phyloP scores from a whole-genome alignment of 1,139 yeast species.

The Blastobotrys indianensis region DNA sequence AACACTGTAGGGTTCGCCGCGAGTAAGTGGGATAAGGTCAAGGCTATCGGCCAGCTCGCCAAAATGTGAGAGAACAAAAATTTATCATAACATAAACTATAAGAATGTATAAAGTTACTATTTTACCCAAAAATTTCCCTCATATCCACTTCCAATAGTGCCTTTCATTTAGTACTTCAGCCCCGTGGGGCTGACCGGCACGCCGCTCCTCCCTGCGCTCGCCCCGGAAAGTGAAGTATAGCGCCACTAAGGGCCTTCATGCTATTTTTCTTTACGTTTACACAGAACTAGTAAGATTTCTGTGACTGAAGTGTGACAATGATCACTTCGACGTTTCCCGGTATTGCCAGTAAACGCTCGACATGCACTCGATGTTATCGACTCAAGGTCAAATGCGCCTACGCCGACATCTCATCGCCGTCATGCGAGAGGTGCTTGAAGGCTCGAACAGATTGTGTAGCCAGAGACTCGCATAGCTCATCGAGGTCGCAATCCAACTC shows the following conservation, averaged over 20 bases:
- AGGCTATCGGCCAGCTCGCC: slow-evolving; percentile 40
- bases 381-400: slow-evolving; percentile 50
- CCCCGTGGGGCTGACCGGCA: too few relatives aligned
- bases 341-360: slow-evolving; percentile 34
- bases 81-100: slow-evolving; percentile 22
- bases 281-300: too few relatives aligned
- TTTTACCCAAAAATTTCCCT: neutral
- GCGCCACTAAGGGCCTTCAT: too few relatives aligned
- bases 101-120: neutral
- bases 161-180: too few relatives aligned
- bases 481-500: neutral
- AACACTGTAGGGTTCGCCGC: slow-evolving; percentile 79
- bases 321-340: too few relatives aligned
- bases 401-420: slow-evolving; percentile 41
- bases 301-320: too few relatives aligned
- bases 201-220: too few relatives aligned
- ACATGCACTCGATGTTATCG: slow-evolving; percentile 58
- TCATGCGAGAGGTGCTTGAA: slow-evolving; percentile 46
- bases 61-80: slow-evolving; percentile 1
- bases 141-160: neutral
- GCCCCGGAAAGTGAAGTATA: too few relatives aligned
- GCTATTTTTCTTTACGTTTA: too few relatives aligned
- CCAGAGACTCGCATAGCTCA: slow-evolving; percentile 11
- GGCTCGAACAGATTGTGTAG: slow-evolving; percentile 43
- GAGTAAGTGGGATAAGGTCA: slow-evolving; percentile 61